A percentile compares a stretch with the other conserved stretches of the same genome.
Conservation (phyloP, 164 flowering plant species). For the Piper betle region DNA sequence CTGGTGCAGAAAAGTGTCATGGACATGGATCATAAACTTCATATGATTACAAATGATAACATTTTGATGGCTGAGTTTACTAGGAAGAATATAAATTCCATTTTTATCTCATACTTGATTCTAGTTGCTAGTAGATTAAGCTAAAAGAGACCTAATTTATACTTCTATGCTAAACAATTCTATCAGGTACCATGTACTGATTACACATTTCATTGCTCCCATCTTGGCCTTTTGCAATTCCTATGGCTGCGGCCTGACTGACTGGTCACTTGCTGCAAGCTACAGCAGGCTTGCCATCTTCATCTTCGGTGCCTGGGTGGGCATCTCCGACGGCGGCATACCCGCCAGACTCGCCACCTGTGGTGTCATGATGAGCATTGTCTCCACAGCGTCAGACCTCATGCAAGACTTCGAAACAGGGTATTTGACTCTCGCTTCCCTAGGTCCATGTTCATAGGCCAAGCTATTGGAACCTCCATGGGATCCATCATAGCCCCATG, state of each 20-base stretch:
- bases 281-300: conserved; percentile 48
- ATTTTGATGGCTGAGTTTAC: too few species aligned
- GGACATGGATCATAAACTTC: too few species aligned
- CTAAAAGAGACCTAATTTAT: too few species aligned
- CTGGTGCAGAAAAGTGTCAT: too few species aligned
- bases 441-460: conserved; percentile 47
- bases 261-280: conserved; percentile 44
- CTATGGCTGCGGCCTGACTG: conserved; percentile 49
- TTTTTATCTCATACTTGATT: too few species aligned
- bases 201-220: conserved; percentile 34
- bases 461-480: conserved; percentile 42
- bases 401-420: conserved; percentile 55
- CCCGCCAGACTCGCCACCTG: conserved; percentile 49
- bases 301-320: conserved; percentile 49
- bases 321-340: conserved; percentile 40
- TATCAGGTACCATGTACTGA: conserved; percentile 25
- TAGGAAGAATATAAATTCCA: too few species aligned
- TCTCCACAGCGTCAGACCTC: conserved; percentile 47
- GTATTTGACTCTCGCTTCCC: conserved; percentile 51
- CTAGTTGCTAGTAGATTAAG: too few species aligned
- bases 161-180: too few species aligned
- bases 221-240: conserved; percentile 46
- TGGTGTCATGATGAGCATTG: conserved; percentile 58
- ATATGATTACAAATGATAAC: too few species aligned
- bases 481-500: conserved; percentile 47